A percentile compares a stretch with the other conserved stretches of the same genome.
Evolutionary conservation across 164 flowering plant species (phyloP).

Genomic region (Kingdonia uniflora): DNA sequence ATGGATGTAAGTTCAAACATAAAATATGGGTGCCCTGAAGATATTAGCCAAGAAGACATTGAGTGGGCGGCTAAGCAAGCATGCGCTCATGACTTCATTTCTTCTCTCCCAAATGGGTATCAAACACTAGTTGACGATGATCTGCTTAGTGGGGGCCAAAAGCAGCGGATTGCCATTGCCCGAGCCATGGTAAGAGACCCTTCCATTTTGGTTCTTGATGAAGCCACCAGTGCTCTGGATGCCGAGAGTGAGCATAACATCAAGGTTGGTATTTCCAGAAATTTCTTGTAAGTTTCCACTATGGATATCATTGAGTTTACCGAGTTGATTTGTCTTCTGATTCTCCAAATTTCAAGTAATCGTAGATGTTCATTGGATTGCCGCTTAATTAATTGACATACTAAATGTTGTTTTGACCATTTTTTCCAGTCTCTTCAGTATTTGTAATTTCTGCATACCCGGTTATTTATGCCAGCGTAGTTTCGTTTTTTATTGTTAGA

Average conservation of each 20-base stretch:
- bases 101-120: conserved; percentile 75
- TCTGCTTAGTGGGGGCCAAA: conserved; percentile 96
- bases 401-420: too few relatives aligned
- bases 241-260: conserved; percentile 91
- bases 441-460: too few relatives aligned
- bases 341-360: too few relatives aligned
- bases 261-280: conserved; percentile 31
- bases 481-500: too few relatives aligned
- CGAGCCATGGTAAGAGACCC: conserved; percentile 88
- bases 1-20: conserved; percentile 84
- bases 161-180: conserved; percentile 93
- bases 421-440: too few relatives aligned
- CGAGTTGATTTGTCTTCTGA: too few relatives aligned
- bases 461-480: too few relatives aligned
- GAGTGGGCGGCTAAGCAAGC: conserved; percentile 93
- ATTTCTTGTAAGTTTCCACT: too few relatives aligned
- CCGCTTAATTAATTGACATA: too few relatives aligned
- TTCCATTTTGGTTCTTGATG: conserved; percentile 79
- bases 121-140: conserved; percentile 83
- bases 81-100: conserved; percentile 80
- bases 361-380: too few relatives aligned
- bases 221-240: conserved; percentile 94
- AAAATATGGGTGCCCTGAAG: conserved; percentile 66
- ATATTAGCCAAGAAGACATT: conserved; percentile 58
- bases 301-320: too few relatives aligned